Evolutionary conservation across 1,139 yeast genomes (phyloP).

Genomic region (Taiozyma sp.): DNA sequence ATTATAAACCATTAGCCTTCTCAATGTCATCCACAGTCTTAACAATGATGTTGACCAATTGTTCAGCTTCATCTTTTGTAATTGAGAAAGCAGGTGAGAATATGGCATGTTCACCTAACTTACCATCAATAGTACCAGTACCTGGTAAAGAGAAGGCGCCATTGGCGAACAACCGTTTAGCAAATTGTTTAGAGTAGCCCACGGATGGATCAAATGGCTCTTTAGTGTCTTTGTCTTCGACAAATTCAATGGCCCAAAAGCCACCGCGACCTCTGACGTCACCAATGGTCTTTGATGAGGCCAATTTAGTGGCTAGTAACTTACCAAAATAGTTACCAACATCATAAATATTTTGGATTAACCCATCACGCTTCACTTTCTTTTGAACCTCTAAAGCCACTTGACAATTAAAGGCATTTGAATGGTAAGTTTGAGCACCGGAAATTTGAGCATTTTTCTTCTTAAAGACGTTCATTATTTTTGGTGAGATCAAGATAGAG

Average conservation of each 20-base stretch:
- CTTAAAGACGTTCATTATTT: constrained; percentile 28
- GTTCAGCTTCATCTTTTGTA: constrained; percentile 40
- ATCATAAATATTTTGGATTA: constrained; percentile 42
- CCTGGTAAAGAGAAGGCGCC: constrained; percentile 34
- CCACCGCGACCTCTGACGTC: constrained; percentile 58
- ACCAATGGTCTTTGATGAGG: constrained; percentile 37
- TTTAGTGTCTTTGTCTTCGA: constrained; percentile 42
- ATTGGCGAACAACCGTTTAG: constrained; percentile 23
- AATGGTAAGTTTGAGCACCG: constrained; percentile 56
- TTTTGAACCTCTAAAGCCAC: constrained; percentile 53
- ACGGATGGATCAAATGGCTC: constrained; percentile 25
- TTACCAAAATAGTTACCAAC: constrained; percentile 45
- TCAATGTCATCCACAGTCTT: constrained; percentile 1
- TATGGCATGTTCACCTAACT: constrained; percentile 41
- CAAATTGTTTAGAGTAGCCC: constrained; percentile 19
- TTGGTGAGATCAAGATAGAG: constrained; percentile 50
- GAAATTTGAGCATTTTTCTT: constrained; percentile 35
- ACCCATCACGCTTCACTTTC: constrained; percentile 37
- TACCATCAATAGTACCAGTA: constrained; percentile 35
- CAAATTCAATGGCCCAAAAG: constrained; percentile 53
- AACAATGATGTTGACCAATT: constrained; percentile 28
- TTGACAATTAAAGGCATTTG: constrained; percentile 51
- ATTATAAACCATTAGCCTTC: neutral
- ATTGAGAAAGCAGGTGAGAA: constrained; percentile 47
- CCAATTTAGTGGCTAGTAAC: constrained; percentile 30